These are phyloP conservation scores for Musa beccarii DNA, from an alignment of 176 grass and related monocot genomes.

Conservation along the genomic window DNA sequence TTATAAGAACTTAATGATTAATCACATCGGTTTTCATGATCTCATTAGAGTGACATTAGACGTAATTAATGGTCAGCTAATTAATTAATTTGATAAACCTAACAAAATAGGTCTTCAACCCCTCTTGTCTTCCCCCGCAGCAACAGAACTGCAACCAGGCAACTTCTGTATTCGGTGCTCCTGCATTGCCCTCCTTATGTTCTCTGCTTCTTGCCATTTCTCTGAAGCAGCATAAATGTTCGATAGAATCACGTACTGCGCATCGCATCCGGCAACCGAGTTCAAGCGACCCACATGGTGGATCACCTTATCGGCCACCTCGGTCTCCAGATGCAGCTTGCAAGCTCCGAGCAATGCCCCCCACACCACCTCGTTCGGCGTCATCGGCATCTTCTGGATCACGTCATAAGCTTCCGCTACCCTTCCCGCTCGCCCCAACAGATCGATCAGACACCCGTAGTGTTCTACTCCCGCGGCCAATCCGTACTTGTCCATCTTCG, in stretches of 20 bases:
- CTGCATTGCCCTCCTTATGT: slow-evolving; percentile 45
- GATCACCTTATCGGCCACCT: slow-evolving; percentile 31
- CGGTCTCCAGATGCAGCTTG: slow-evolving; percentile 28
- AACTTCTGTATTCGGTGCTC: slow-evolving; percentile 37
- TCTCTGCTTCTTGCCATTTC: slow-evolving; percentile 54
- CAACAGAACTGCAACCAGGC: slow-evolving; percentile 53
- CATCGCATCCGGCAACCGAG: slow-evolving; percentile 23
- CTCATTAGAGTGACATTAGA: too few relatives aligned
- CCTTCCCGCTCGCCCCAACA: slow-evolving; percentile 48
- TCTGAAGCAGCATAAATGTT: slow-evolving; percentile 55
- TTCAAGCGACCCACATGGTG: slow-evolving; percentile 25
- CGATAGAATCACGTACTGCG: slow-evolving; percentile 42
- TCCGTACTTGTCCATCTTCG: slow-evolving; percentile 34
- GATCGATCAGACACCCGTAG: slow-evolving; percentile 54
- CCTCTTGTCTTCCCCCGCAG: slow-evolving; percentile 14
- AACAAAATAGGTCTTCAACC: too few relatives aligned
- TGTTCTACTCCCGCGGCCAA: slow-evolving; percentile 40
- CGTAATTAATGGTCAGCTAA: too few relatives aligned
- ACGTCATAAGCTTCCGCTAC: slow-evolving; percentile 41
- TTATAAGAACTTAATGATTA: too few relatives aligned
- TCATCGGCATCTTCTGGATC: slow-evolving; percentile 43
- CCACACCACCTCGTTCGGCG: slow-evolving; percentile 60
- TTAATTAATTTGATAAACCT: too few relatives aligned
- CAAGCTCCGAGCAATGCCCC: slow-evolving; percentile 60
- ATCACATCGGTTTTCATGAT: too few relatives aligned